Conservation (phyloP, 2,329 filamentous ascomycete genomes). For the Fusarium albidum region DNA sequence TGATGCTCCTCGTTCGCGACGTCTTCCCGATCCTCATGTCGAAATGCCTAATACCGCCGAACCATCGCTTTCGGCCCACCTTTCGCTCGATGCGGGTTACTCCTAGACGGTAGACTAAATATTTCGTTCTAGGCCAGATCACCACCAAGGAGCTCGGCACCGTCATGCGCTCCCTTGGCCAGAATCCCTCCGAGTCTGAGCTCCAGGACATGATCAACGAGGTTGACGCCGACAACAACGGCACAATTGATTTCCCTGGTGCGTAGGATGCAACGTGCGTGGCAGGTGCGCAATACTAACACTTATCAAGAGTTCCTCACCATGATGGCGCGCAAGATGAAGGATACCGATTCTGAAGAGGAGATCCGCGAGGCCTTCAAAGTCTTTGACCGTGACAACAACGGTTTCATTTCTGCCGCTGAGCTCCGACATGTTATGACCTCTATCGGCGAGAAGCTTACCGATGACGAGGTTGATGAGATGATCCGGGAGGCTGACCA, state of each 20-base stretch:
- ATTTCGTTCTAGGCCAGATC: conserved; percentile 73
- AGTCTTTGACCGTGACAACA: conserved; percentile 90
- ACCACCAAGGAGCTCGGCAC: conserved; percentile 91
- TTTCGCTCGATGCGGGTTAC: conserved; percentile 11
- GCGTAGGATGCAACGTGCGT: conserved; percentile 44
- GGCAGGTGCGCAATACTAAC: conserved; percentile 23
- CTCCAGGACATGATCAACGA: conserved; percentile 96
- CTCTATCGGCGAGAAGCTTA: conserved; percentile 90
- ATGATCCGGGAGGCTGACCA: conserved; percentile 94
- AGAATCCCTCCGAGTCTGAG: conserved; percentile 90
- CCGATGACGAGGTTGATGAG: conserved; percentile 89
- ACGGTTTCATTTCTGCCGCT: conserved; percentile 88
- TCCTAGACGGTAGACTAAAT: conserved; percentile 32
- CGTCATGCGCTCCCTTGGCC: conserved; percentile 88
- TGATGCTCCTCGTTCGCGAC: conserved; percentile 43
- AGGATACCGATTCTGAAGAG: conserved; percentile 90
- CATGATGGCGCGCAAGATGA: conserved; percentile 96
- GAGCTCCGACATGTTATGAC: conserved; percentile 93
- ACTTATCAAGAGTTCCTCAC: conserved; percentile 78
- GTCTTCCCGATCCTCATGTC: conserved; percentile 19
- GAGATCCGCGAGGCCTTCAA: conserved; percentile 92
- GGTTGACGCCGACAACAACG: conserved; percentile 91
- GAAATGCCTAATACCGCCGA: conserved; percentile 13
- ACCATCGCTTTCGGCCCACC: not conserved
- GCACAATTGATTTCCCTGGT: conserved; percentile 92